Base-by-base conservation (phyloP, 805 yeast species). In the Candida sphagnicola region DNA sequence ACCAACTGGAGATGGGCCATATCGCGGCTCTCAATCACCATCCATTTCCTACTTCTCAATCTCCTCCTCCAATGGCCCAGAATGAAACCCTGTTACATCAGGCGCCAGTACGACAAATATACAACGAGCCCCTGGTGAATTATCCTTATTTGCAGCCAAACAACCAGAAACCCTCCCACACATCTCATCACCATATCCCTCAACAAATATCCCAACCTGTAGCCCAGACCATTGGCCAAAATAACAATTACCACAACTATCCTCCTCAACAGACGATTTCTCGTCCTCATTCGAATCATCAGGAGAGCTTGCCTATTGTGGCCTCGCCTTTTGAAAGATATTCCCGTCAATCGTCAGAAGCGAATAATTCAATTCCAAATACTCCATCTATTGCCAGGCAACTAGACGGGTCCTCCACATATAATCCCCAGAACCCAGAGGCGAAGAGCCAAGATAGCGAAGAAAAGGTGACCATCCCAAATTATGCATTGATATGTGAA, bases 401-500 rank as follows among this genome's bases (percentile, higher is more conserved):
- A 5, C 15, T 28, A 12, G 44, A 31, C 8, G 34, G 40, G 6
- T 19, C 26, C n/a, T 38, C 37, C 11, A 13, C 18, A 10, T 21
- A 15, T 5, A 17, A n/a, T 21, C 10, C 29, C 13, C 30, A 19
- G 13, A 11, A 17, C 8, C 25, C 32, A 12, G 8, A 29, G 4
- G 18, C 31, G 19, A 11, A n/a, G 19, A 34, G 31, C 18, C 24
- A 13, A 14, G 25, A 28, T 16, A 14, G 12, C 15, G 43, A 41
- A 10, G 21, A 37, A n/a, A 35, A 46, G 13, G 32, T 32, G 3
- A 31, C 25, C 13, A 31, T 45, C 12, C 51, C 55, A 12, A 49
- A 48, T 4, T 38, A 44, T 11, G 65, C 67, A 4, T 52, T 78
- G 1, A 43, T 38, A 3, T 85, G 95, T 53, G 61, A 76, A 18